These are phyloP conservation scores for Fraxinus paxiana DNA, from an alignment of 305 asterid species.

Conservation along the genomic window DNA sequence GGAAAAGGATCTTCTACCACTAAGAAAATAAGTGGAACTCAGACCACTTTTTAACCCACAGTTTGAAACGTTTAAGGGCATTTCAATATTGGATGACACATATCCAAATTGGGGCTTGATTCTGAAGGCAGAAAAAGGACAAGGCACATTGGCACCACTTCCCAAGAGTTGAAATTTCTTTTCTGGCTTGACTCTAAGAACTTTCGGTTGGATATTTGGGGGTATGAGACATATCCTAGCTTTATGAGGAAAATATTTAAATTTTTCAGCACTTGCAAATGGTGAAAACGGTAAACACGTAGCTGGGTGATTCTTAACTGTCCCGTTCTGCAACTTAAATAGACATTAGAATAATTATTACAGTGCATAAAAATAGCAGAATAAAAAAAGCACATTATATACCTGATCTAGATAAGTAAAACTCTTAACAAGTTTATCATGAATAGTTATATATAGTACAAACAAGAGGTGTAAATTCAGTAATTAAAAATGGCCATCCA, in stretches of 20 bases:
- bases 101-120: slow-evolving; percentile 33
- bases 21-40: slow-evolving; percentile 26
- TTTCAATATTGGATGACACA: slow-evolving; percentile 32
- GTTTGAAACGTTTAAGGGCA: slow-evolving; percentile 30
- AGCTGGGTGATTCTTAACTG: slow-evolving; percentile 38
- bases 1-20: slow-evolving; percentile 47
- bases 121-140: slow-evolving; percentile 38
- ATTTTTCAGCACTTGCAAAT: slow-evolving; percentile 32
- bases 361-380: background rate
- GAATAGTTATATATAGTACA: background rate
- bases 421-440: background rate
- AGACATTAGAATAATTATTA: background rate
- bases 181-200: slow-evolving; percentile 34
- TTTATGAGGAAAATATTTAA: slow-evolving; percentile 30
- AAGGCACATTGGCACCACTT: slow-evolving; percentile 24
- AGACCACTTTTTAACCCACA: slow-evolving; percentile 32
- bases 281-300: slow-evolving; percentile 38
- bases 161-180: slow-evolving; percentile 30
- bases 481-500: background rate
- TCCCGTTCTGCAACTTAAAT: slow-evolving; percentile 53
- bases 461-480: background rate
- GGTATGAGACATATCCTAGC: slow-evolving; percentile 36
- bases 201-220: slow-evolving; percentile 23
- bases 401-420: background rate
- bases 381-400: background rate